These are phyloP conservation scores for Xylaria longipes DNA, from an alignment of 495 filamentous ascomycete genomes.

Conservation along the genomic window DNA sequence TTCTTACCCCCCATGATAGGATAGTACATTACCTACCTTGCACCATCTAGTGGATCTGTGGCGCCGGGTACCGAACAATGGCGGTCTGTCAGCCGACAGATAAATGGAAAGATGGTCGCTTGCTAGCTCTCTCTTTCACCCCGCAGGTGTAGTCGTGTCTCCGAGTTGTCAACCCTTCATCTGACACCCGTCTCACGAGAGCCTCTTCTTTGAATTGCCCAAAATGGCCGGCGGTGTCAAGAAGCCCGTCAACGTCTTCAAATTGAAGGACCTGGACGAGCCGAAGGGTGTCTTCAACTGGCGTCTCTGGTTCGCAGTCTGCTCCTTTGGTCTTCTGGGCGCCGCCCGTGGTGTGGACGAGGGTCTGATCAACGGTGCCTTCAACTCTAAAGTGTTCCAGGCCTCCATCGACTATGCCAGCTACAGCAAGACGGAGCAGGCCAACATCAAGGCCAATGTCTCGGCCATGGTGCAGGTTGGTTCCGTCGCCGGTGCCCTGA, in stretches of 20 bases:
- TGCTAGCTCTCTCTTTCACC: not conserved
- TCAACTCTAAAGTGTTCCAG: constrained; percentile 69
- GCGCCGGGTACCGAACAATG: not conserved
- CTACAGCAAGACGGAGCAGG: constrained; percentile 58
- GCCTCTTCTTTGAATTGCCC: not conserved
- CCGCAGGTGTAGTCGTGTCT: not conserved
- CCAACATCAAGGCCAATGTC: constrained; percentile 72
- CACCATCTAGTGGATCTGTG: constrained; percentile 1
- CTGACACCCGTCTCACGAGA: not conserved
- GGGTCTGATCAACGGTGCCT: constrained; percentile 70
- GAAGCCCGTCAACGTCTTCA: constrained; percentile 73
- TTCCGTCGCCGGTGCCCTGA: constrained; percentile 66
- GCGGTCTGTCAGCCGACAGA: not conserved
- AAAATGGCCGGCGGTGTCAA: constrained; percentile 68
- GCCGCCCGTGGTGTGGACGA: constrained; percentile 77
- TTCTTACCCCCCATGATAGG: not conserved
- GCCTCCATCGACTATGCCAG: constrained; percentile 61
- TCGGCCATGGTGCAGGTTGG: constrained; percentile 77
- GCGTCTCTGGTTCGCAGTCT: constrained; percentile 68
- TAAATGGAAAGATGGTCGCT: constrained; percentile 4
- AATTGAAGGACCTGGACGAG: constrained; percentile 58
- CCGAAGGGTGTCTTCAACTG: constrained; percentile 68
- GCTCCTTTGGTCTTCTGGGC: constrained; percentile 72
- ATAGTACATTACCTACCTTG: not conserved
- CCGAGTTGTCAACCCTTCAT: not conserved